Evolutionary conservation across 441 rosid genomes (phyloP).

Genomic region (Viola pubescens): DNA sequence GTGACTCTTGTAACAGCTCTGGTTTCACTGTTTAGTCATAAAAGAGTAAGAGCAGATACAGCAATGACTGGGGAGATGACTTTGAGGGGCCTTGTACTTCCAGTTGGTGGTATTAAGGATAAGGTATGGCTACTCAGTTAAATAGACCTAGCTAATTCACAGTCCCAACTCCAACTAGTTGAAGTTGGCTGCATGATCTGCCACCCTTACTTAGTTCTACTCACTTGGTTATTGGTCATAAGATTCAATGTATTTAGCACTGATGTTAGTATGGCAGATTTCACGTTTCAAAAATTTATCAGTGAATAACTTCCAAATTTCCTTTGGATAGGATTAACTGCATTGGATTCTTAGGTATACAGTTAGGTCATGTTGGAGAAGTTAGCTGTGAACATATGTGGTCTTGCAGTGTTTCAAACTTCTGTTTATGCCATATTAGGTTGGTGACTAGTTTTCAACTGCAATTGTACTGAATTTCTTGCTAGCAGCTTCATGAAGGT

Average conservation of each 20-base stretch:
- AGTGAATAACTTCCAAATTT: too few relatives aligned
- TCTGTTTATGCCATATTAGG: neutral
- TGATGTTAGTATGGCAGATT: too few relatives aligned
- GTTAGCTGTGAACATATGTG: neutral
- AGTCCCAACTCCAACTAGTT: too few relatives aligned
- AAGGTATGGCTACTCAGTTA: slow-evolving; percentile 42
- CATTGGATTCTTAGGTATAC: too few relatives aligned
- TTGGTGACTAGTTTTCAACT: neutral
- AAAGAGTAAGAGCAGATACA: slow-evolving; percentile 88
- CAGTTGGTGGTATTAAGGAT: slow-evolving; percentile 97
- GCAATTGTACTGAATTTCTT: neutral
- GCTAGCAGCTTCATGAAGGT: neutral
- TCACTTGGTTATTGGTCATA: too few relatives aligned
- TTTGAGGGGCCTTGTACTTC: slow-evolving; percentile 93
- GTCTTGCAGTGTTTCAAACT: neutral
- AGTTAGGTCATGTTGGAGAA: too few relatives aligned
- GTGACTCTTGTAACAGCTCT: slow-evolving; percentile 94
- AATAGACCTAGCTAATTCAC: neutral
- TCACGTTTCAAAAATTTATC: too few relatives aligned
- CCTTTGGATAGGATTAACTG: too few relatives aligned
- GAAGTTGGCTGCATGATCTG: too few relatives aligned
- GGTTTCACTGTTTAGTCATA: slow-evolving; percentile 80
- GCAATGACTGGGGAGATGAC: slow-evolving; percentile 99
- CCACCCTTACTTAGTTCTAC: too few relatives aligned
- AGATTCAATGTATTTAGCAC: too few relatives aligned